Evolutionary conservation across 2,329 filamentous ascomycete species (phyloP).

Genomic region (Colletotrichum kahawae): DNA sequence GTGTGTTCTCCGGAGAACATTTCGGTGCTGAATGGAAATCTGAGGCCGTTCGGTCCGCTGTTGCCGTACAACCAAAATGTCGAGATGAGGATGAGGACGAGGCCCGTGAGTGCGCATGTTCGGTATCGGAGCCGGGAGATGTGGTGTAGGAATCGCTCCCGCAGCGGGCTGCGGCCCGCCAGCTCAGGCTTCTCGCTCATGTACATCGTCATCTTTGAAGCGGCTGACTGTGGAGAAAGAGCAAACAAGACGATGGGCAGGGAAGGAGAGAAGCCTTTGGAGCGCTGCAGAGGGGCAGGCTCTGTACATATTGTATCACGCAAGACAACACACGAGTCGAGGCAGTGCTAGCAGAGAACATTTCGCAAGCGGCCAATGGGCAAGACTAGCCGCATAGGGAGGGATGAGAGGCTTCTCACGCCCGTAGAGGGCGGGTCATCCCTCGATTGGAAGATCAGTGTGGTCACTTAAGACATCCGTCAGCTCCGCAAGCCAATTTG

Average conservation of each 20-base stretch:
- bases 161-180: neutral
- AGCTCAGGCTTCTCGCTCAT: neutral
- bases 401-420: neutral
- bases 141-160: neutral
- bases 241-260: neutral
- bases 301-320: neutral
- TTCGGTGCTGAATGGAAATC: neutral
- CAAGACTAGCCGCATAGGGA: neutral
- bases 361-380: neutral
- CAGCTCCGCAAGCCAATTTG: neutral
- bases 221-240: neutral
- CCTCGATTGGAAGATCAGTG: neutral
- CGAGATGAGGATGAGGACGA: neutral
- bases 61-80: neutral
- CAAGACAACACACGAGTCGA: neutral
- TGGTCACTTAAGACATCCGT: neutral
- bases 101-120: neutral
- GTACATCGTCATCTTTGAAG: neutral
- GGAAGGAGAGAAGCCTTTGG: too few species aligned
- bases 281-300: neutral
- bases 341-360: neutral
- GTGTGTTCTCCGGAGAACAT: neutral
- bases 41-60: neutral
- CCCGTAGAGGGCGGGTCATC: neutral
- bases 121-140: neutral